Conservation (phyloP, 805 yeast species). For the Scheffersomyces stipitis region DNA sequence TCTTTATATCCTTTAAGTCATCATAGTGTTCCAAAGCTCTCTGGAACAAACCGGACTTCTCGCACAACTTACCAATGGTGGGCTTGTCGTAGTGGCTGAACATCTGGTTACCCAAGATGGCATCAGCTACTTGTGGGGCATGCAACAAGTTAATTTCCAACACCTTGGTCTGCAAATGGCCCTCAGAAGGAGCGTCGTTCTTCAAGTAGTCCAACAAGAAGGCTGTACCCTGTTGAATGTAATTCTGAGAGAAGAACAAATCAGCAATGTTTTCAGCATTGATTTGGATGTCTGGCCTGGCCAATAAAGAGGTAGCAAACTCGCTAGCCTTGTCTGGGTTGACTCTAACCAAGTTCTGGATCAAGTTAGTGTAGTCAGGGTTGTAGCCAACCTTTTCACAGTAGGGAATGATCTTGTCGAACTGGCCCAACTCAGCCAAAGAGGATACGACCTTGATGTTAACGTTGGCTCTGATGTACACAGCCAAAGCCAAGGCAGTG, state of each 20-base stretch:
- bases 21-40: slow-evolving; percentile 96
- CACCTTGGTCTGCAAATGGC: slow-evolving; percentile 91
- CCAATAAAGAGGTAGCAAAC: slow-evolving; percentile 84
- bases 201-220: slow-evolving; percentile 93
- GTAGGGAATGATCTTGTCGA: slow-evolving; percentile 92
- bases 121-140: slow-evolving; percentile 99
- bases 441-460: slow-evolving; percentile 89
- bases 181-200: slow-evolving; percentile 90
- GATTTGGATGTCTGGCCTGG: slow-evolving; percentile 56
- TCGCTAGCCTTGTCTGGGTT: slow-evolving; percentile 99
- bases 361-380: slow-evolving; percentile 86
- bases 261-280: slow-evolving; percentile 89
- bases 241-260: slow-evolving; percentile 90
- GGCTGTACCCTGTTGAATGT: slow-evolving; percentile 97
- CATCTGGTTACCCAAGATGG: slow-evolving; percentile 93
- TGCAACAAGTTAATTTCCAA: slow-evolving; percentile 89
- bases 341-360: slow-evolving; percentile 86
- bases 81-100: slow-evolving; percentile 94
- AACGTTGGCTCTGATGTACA: slow-evolving; percentile 78
- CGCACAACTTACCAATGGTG: slow-evolving; percentile 88
- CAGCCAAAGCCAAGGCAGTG: slow-evolving; percentile 81
- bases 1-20: slow-evolving; percentile 90
- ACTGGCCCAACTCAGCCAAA: slow-evolving; percentile 93
- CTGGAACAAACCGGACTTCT: slow-evolving; percentile 93
- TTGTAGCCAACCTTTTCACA: slow-evolving; percentile 84